Conservation (phyloP, 2,329 filamentous ascomycete genomes). For the Aspergillus texensis region DNA sequence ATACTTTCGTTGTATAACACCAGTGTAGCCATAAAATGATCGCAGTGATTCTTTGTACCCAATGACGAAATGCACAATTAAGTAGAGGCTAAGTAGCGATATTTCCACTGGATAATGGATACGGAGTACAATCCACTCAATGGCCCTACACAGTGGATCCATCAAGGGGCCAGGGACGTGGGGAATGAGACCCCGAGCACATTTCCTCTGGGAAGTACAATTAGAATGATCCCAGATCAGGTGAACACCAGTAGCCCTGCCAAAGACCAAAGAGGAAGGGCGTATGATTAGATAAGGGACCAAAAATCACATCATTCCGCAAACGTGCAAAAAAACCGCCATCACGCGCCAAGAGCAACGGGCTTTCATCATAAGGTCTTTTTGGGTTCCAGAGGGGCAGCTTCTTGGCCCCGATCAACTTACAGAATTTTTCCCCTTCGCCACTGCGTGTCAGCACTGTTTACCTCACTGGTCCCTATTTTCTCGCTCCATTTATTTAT, state of each 20-base stretch:
- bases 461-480: background rate
- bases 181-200: background rate
- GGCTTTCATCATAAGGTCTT: background rate
- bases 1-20: too few relatives aligned
- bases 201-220: background rate
- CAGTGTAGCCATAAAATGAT: too few relatives aligned
- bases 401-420: background rate
- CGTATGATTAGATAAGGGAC: background rate
- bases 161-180: background rate
- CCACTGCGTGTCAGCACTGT: background rate
- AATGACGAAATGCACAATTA: too few relatives aligned
- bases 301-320: background rate
- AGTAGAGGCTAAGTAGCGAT: too few relatives aligned
- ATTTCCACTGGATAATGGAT: too few relatives aligned
- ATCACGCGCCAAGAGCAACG: slow-evolving; percentile 1
- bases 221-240: background rate
- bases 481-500: background rate
- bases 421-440: background rate
- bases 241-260: background rate
- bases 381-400: background rate
- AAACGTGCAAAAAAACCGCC: background rate
- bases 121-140: too few relatives aligned
- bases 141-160: background rate
- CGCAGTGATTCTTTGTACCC: too few relatives aligned
- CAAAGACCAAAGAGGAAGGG: background rate